A percentile compares a stretch with the other conserved stretches of the same genome.
phyloP scores from a whole-genome alignment of 345 rosid genomes.

The Anacardium occidentale region DNA sequence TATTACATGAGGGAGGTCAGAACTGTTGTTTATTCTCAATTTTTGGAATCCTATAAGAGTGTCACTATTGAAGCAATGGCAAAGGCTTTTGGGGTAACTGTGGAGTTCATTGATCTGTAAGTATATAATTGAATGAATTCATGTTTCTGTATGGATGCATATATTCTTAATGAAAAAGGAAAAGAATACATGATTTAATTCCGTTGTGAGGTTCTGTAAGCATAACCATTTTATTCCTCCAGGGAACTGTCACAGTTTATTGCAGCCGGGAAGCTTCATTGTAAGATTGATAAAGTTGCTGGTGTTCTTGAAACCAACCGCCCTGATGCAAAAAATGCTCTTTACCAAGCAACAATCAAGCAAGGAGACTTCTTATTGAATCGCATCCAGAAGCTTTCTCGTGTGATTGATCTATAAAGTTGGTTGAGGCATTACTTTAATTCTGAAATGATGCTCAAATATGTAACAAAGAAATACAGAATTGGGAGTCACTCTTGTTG shows the following conservation, averaged over 20 bases:
- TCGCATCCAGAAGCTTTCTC: constrained; percentile 95
- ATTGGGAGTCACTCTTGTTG: neutral
- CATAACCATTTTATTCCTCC: constrained; percentile 18
- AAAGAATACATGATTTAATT: neutral
- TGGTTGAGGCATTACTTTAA: neutral
- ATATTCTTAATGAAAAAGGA: neutral
- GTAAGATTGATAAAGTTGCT: constrained; percentile 99
- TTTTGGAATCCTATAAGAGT: constrained; percentile 94
- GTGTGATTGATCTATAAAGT: constrained; percentile 84
- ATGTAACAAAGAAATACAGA: constrained; percentile 8
- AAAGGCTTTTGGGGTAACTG: constrained; percentile 88
- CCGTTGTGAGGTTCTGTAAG: neutral
- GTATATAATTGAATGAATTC: constrained; percentile 27
- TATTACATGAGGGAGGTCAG: constrained; percentile 99
- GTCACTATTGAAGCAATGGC: constrained; percentile 98
- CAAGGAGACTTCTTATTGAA: constrained; percentile 96
- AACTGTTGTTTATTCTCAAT: constrained; percentile 90
- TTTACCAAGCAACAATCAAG: constrained; percentile 96
- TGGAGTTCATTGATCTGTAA: constrained; percentile 94
- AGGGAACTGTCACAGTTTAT: constrained; percentile 95
- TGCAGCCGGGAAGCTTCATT: constrained; percentile 97
- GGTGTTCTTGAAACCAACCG: constrained; percentile 98
- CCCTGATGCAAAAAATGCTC: constrained; percentile 97
- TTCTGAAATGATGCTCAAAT: constrained; percentile 12
- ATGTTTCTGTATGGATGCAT: neutral